Conservation (phyloP, 345 rosid species). For the Eutrema japonicum region DNA sequence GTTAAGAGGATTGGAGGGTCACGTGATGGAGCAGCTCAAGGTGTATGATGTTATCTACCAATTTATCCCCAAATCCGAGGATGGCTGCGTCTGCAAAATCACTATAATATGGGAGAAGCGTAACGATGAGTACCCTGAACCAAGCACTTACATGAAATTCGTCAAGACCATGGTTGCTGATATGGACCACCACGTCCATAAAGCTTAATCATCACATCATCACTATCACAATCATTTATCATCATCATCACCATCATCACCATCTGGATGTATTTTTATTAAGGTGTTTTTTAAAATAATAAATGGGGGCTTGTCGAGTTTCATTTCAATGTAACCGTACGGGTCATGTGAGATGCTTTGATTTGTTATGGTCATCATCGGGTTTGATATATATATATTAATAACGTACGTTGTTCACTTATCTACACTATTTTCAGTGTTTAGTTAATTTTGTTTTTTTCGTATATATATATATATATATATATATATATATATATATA, state of each 20-base stretch:
- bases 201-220: conserved; percentile 26
- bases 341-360: conserved; percentile 12
- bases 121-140: conserved; percentile 39
- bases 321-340: conserved; percentile 12
- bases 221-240: neutral
- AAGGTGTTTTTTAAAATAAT: conserved; percentile 8
- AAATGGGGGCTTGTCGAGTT: conserved; percentile 10
- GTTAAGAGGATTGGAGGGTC: conserved; percentile 37
- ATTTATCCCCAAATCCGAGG: conserved; percentile 35
- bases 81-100: conserved; percentile 38
- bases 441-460: no score
- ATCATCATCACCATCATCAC: neutral
- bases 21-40: conserved; percentile 43
- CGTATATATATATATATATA: no score
- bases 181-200: conserved; percentile 37
- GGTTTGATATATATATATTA: neutral
- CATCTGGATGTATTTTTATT: neutral
- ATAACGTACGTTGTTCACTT: no score
- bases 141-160: conserved; percentile 39
- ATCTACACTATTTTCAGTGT: no score
- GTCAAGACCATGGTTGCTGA: conserved; percentile 38
- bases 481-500: no score
- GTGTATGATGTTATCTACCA: conserved; percentile 31
- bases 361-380: conserved; percentile 23
- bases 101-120: conserved; percentile 43